Percentiles rank a stretch among this genome's conserved stretches.
These are phyloP conservation scores for Epithele typhae DNA, from an alignment of 768 basidiomycete species.

Conservation along the genomic window DNA sequence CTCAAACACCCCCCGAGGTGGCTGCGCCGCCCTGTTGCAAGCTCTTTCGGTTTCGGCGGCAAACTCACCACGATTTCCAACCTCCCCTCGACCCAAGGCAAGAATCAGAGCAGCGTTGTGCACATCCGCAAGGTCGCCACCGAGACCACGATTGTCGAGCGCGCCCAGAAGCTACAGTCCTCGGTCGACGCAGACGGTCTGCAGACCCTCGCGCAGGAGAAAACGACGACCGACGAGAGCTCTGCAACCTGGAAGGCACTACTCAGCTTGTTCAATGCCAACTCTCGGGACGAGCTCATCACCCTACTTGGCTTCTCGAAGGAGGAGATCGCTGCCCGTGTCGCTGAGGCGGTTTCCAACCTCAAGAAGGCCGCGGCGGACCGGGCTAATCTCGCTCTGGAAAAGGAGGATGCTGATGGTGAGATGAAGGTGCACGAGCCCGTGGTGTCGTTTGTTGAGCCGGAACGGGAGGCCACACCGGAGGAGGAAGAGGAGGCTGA, in stretches of 20 bases:
- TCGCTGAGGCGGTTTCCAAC: slow-evolving; percentile 77
- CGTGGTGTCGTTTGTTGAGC: slow-evolving; percentile 82
- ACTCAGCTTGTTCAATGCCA: slow-evolving; percentile 81
- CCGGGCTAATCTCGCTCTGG: slow-evolving; percentile 22
- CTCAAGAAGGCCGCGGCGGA: slow-evolving; percentile 47
- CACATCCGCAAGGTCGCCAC: slow-evolving; percentile 77
- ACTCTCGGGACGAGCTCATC: slow-evolving; percentile 88
- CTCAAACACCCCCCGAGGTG: slow-evolving; percentile 96
- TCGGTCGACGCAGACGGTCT: slow-evolving; percentile 59
- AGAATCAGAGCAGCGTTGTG: slow-evolving; percentile 77
- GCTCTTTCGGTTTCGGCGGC: slow-evolving; percentile 90
- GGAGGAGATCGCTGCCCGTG: slow-evolving; percentile 71
- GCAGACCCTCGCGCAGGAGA: slow-evolving; percentile 65
- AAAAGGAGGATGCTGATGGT: slow-evolving; percentile 29
- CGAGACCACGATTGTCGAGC: slow-evolving; percentile 67
- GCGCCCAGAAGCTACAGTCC: slow-evolving; percentile 61
- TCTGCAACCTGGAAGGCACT: slow-evolving; percentile 82
- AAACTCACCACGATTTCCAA: slow-evolving; percentile 79
- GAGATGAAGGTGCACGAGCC: slow-evolving; percentile 56
- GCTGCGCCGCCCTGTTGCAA: slow-evolving; percentile 80
- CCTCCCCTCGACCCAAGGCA: slow-evolving; percentile 65
- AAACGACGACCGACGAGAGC: slow-evolving; percentile 31
- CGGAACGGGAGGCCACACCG: slow-evolving; percentile 43
- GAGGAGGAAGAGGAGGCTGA: slow-evolving; percentile 28
- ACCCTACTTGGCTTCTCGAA: slow-evolving; percentile 91